Evolutionary conservation across 2,329 filamentous ascomycete species (phyloP).

Genomic region (Sclerotinia minor): DNA sequence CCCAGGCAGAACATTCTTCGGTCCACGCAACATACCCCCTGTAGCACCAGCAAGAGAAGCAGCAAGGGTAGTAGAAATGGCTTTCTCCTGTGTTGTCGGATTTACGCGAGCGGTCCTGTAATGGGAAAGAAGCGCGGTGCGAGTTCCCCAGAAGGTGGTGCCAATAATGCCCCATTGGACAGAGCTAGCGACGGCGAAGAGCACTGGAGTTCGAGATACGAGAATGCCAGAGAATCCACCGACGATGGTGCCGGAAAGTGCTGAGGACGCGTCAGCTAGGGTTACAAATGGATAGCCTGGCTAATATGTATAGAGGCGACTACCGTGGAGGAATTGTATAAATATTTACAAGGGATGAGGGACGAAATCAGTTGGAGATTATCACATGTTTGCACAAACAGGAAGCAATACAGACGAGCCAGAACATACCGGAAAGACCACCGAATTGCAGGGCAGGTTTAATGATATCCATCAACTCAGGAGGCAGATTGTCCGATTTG

Average conservation of each 20-base stretch:
- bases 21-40: slow-evolving; percentile 58
- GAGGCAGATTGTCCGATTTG: slow-evolving; percentile 41
- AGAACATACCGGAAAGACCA: slow-evolving; percentile 54
- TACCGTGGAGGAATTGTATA: background rate
- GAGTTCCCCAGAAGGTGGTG: slow-evolving; percentile 67
- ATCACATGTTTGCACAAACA: background rate
- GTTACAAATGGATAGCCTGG: no score
- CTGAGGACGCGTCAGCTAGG: background rate
- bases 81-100: slow-evolving; percentile 58
- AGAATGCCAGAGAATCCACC: slow-evolving; percentile 73
- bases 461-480: slow-evolving; percentile 49
- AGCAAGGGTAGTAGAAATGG: slow-evolving; percentile 67
- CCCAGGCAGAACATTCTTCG: slow-evolving; percentile 56
- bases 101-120: slow-evolving; percentile 37
- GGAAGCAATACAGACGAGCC: slow-evolving; percentile 9
- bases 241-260: slow-evolving; percentile 56
- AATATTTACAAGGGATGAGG: background rate
- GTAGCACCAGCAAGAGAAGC: slow-evolving; percentile 70
- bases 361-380: background rate
- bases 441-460: slow-evolving; percentile 59
- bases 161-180: slow-evolving; percentile 81
- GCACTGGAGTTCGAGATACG: slow-evolving; percentile 62
- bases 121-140: slow-evolving; percentile 50
- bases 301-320: background rate
- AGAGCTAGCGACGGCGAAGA: slow-evolving; percentile 72